These are phyloP conservation scores for Microdochium nivale DNA, from an alignment of 2,329 filamentous ascomycete species.

Conservation along the genomic window DNA sequence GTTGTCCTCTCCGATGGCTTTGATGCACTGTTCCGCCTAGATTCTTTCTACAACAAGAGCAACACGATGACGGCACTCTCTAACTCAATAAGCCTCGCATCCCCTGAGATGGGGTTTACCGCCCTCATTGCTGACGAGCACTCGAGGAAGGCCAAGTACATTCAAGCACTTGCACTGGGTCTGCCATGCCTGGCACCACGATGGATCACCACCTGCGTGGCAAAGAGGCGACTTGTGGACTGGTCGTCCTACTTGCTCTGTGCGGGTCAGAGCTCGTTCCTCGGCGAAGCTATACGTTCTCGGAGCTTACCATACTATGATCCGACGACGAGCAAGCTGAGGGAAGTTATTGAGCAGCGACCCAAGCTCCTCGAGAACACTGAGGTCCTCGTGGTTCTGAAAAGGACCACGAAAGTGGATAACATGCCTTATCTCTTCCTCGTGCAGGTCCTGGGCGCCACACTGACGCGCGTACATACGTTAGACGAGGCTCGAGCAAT, in stretches of 20 bases:
- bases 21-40: conserved; percentile 63
- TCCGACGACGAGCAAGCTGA: conserved; percentile 45
- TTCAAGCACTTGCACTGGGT: conserved; percentile 86
- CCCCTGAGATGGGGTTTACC: conserved; percentile 60
- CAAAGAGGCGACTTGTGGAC: conserved; percentile 51
- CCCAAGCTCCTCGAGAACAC: conserved; percentile 55
- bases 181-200: conserved; percentile 76
- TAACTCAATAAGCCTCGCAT: conserved; percentile 41
- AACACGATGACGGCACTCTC: conserved; percentile 9
- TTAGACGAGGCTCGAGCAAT: conserved; percentile 54
- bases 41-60: conserved; percentile 18
- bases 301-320: conserved; percentile 57
- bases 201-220: conserved; percentile 71
- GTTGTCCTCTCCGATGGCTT: conserved; percentile 67
- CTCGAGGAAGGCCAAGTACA: conserved; percentile 82
- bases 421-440: conserved; percentile 73
- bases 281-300: conserved; percentile 71
- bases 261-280: conserved; percentile 68
- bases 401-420: conserved; percentile 52
- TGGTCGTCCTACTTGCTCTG: conserved; percentile 81
- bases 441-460: conserved; percentile 67
- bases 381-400: conserved; percentile 65
- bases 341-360: conserved; percentile 48
- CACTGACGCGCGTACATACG: conserved; percentile 57
- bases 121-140: conserved; percentile 81